Percentiles rank a stretch among this genome's conserved stretches.
phyloP scores from a whole-genome alignment of 257 asterid genomes.

The Leptodermis oblonga region DNA sequence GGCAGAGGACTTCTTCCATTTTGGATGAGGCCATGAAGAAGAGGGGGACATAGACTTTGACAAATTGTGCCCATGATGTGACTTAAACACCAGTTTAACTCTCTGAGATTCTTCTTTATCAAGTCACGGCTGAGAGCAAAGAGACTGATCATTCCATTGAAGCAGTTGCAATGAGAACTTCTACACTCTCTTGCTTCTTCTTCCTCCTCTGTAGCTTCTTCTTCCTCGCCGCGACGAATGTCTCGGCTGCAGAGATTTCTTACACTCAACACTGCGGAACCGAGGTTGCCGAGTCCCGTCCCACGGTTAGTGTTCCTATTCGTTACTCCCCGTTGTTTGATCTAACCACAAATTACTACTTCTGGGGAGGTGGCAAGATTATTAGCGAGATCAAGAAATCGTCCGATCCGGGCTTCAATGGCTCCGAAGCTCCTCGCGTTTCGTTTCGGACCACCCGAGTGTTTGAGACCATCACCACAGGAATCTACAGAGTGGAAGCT shows the following conservation, averaged over 20 bases:
- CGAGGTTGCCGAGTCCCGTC: constrained; percentile 30
- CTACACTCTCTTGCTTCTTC: constrained; percentile 11
- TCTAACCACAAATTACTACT: constrained; percentile 8
- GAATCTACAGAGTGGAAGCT: constrained; percentile 40
- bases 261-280: constrained; percentile 50
- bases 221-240: constrained; percentile 8
- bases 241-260: constrained; percentile 10
- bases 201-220: constrained; percentile 24
- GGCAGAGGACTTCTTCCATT: too few species aligned
- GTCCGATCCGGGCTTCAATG: not conserved
- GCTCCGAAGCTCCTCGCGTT: constrained; percentile 20
- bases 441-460: not conserved
- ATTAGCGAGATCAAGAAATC: constrained; percentile 6
- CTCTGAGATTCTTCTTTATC: too few species aligned
- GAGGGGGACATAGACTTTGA: too few species aligned
- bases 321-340: not conserved
- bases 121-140: too few species aligned
- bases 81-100: too few species aligned
- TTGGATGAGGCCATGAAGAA: too few species aligned
- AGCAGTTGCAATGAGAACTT: not conserved
- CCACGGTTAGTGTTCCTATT: constrained; percentile 1
- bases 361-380: constrained; percentile 27
- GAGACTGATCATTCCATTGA: not conserved
- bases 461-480: constrained; percentile 29
- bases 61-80: too few species aligned